Evolutionary conservation across 2,329 filamentous ascomycete species (phyloP).

Genomic region (Ampelomyces quisqualis): DNA sequence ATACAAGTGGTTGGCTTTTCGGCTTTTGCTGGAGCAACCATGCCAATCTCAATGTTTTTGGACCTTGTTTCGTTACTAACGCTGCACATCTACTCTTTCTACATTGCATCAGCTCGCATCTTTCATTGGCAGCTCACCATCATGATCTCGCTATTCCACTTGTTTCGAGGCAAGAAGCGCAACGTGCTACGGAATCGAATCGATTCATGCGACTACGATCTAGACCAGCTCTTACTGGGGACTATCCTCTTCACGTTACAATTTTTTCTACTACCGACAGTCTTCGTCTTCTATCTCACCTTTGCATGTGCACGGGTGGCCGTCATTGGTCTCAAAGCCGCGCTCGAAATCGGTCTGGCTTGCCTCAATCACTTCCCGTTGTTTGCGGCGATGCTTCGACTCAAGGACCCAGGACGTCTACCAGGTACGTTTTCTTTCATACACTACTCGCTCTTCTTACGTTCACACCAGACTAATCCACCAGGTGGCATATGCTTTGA

Average conservation of each 20-base stretch:
- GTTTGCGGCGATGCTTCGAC: conserved; percentile 91
- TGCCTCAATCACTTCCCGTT: conserved; percentile 97
- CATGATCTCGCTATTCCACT: conserved; percentile 94
- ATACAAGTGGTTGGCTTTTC: conserved; percentile 94
- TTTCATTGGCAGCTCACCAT: conserved; percentile 99
- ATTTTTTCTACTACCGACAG: conserved; percentile 91
- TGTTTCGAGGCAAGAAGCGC: conserved; percentile 97
- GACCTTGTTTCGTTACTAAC: conserved; percentile 90
- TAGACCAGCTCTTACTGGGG: conserved; percentile 92
- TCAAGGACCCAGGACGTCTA: conserved; percentile 88
- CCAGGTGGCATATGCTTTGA: conserved; percentile 82
- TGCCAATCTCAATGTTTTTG: conserved; percentile 94
- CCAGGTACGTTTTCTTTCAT: conserved; percentile 62
- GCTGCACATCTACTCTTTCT: conserved; percentile 96
- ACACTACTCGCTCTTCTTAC: neutral
- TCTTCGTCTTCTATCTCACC: conserved; percentile 94
- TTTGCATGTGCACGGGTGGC: conserved; percentile 93
- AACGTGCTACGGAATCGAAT: conserved; percentile 97
- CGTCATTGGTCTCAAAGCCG: conserved; percentile 90
- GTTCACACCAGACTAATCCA: neutral
- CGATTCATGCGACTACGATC: conserved; percentile 96
- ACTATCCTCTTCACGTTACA: conserved; percentile 95
- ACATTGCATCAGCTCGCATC: conserved; percentile 92
- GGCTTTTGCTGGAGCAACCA: conserved; percentile 91
- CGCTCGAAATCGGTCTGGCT: conserved; percentile 86